Evolutionary conservation across 345 rosid genomes (phyloP).

Genomic region (Arabidopsis arenosa): DNA sequence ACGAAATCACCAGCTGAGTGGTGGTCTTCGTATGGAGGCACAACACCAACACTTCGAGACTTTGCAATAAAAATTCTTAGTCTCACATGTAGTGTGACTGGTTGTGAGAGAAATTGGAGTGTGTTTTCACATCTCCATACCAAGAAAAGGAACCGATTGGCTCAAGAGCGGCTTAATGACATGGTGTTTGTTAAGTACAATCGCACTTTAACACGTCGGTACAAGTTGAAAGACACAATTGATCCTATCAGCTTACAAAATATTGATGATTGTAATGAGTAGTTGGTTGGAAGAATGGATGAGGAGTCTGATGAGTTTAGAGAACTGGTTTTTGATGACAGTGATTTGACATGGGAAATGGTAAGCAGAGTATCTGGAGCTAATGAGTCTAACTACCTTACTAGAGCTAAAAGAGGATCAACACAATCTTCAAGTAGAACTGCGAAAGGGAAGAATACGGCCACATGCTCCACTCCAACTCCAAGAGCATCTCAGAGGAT

Average conservation of each 20-base stretch:
- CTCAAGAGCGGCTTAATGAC: neutral
- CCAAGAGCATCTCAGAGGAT: neutral
- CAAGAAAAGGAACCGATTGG: neutral
- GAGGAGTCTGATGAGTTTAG: neutral
- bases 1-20: neutral
- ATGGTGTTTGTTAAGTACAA: neutral
- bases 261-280: neutral
- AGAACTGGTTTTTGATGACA: too few relatives aligned
- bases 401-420: too few relatives aligned
- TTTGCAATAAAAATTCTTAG: neutral
- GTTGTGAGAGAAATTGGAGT: slow-evolving; percentile 12
- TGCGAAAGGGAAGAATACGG: too few relatives aligned
- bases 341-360: too few relatives aligned
- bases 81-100: too few relatives aligned
- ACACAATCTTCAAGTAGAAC: too few relatives aligned
- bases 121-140: neutral
- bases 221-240: neutral
- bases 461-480: neutral
- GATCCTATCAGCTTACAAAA: neutral
- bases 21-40: slow-evolving; percentile 5
- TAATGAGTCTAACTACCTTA: too few relatives aligned
- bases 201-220: neutral
- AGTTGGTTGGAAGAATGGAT: neutral
- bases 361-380: too few relatives aligned
- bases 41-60: neutral